phyloP scores from a whole-genome alignment of 768 basidiomycete species.

The Leccinellum luteum region DNA sequence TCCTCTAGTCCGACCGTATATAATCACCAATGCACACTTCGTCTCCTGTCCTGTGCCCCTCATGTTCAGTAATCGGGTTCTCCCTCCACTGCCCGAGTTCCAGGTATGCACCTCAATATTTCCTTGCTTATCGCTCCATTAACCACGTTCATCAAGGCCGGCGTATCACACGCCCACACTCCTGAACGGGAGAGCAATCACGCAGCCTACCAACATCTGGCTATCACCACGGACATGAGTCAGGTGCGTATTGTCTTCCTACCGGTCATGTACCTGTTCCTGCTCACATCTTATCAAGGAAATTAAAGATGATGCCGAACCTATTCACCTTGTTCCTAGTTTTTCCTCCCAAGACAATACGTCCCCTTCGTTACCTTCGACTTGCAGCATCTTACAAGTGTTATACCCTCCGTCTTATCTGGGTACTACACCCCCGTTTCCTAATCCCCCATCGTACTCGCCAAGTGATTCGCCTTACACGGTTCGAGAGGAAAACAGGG shows the following conservation, averaged over 20 bases:
- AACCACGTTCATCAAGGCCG: neutral
- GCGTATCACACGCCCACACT: neutral
- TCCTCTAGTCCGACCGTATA: neutral
- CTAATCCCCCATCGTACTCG: slow-evolving; percentile 24
- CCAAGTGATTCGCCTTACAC: neutral
- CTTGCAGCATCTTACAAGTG: slow-evolving; percentile 22
- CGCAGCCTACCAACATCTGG: neutral
- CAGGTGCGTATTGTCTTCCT: slow-evolving; percentile 2
- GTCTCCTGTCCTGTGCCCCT: neutral
- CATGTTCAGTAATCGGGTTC: slow-evolving; percentile 2
- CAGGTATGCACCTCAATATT: neutral
- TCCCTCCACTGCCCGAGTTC: neutral
- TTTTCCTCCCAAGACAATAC: neutral
- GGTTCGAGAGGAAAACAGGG: neutral
- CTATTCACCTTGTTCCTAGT: neutral
- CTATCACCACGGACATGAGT: neutral
- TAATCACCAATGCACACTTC: neutral
- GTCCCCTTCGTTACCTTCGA: slow-evolving; percentile 14
- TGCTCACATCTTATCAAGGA: slow-evolving; percentile 16
- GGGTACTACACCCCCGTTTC: slow-evolving; percentile 2
- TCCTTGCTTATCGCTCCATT: neutral
- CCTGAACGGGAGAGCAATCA: neutral
- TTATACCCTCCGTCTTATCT: slow-evolving; percentile 26
- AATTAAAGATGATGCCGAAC: neutral
- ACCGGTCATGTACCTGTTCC: neutral